phyloP scores from a whole-genome alignment of 2,329 filamentous ascomycete genomes.

The Xylaria sp. region DNA sequence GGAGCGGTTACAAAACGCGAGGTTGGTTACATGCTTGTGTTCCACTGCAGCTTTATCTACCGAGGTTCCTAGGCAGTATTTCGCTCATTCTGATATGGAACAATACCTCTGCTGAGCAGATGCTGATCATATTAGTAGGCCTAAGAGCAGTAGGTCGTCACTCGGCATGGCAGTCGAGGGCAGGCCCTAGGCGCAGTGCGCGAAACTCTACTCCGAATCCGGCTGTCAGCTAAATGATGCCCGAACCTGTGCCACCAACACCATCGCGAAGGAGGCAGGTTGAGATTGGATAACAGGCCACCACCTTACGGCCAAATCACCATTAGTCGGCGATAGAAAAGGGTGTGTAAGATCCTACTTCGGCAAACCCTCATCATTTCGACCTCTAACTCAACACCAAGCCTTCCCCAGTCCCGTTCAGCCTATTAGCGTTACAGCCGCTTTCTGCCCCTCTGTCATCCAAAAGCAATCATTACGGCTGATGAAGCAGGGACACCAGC shows the following conservation, averaged over 20 bases:
- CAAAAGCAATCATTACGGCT: constrained; percentile 6
- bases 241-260: background rate
- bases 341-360: constrained; percentile 12
- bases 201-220: background rate
- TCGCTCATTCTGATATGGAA: background rate
- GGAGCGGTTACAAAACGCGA: background rate
- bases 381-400: background rate
- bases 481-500: background rate
- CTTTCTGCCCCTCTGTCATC: background rate
- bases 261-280: background rate
- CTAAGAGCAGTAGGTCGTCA: background rate
- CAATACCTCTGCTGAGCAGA: background rate
- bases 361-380: background rate
- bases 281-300: background rate
- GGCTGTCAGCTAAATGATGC: background rate
- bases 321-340: background rate
- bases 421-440: constrained; percentile 13
- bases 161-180: background rate
- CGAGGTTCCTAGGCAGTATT: background rate
- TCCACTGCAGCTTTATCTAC: background rate
- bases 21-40: background rate
- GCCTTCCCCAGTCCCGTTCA: background rate
- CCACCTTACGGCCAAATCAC: background rate
- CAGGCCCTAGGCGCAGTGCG: background rate
- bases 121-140: background rate